Conservation (phyloP, 2,329 filamentous ascomycete genomes). For the Lizonia empirigonia region DNA sequence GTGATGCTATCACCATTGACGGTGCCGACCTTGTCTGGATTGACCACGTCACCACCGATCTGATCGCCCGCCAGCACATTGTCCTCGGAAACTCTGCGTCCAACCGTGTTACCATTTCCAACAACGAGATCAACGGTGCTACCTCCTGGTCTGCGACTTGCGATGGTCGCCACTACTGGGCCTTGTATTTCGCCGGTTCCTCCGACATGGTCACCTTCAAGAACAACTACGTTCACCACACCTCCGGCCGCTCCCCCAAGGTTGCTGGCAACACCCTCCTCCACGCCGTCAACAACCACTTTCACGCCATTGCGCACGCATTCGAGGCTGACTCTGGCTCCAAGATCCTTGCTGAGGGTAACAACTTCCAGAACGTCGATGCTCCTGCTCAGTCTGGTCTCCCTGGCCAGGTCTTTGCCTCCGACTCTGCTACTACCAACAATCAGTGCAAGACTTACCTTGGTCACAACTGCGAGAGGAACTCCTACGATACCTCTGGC, state of each 20-base stretch:
- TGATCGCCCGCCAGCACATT: conserved; percentile 65
- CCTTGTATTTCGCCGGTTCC: conserved; percentile 62
- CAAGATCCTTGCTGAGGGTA: conserved; percentile 61
- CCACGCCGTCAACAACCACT: conserved; percentile 69
- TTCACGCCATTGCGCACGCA: conserved; percentile 61
- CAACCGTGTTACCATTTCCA: conserved; percentile 64
- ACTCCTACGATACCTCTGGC: conserved; percentile 46
- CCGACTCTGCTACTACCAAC: conserved; percentile 44
- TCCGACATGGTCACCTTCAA: conserved; percentile 64
- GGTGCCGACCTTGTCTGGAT: conserved; percentile 35
- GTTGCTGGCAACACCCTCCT: conserved; percentile 61
- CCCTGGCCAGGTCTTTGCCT: conserved; percentile 50
- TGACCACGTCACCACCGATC: conserved; percentile 55
- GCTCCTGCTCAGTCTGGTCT: conserved; percentile 50
- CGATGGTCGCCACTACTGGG: conserved; percentile 65
- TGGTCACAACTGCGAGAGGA: conserved; percentile 58
- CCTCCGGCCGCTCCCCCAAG: conserved; percentile 63
- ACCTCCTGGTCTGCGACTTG: conserved; percentile 63
- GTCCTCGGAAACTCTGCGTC: conserved; percentile 61
- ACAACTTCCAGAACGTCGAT: conserved; percentile 61
- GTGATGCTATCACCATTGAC: conserved; percentile 43
- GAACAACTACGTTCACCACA: conserved; percentile 66
- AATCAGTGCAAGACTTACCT: conserved; percentile 53
- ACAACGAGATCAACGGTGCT: conserved; percentile 63
- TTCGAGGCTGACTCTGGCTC: conserved; percentile 56